These are phyloP conservation scores for Pisolithus marmoratus DNA, from an alignment of 768 basidiomycete species.

Conservation along the genomic window DNA sequence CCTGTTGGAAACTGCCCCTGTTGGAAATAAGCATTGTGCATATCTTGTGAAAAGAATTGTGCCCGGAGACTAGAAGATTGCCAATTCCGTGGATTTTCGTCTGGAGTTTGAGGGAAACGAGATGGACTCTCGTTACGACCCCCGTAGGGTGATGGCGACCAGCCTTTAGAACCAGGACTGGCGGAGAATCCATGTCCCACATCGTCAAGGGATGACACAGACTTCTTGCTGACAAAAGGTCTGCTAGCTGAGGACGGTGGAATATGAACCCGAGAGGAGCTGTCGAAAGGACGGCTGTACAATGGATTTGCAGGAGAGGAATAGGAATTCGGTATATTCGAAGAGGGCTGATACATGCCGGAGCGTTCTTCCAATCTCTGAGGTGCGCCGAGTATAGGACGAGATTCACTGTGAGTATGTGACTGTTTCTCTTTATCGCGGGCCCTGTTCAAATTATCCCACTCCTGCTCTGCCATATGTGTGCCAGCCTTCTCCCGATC, in stretches of 20 bases:
- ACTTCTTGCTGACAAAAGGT: conserved; percentile 25
- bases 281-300: conserved; percentile 8
- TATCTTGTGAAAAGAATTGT: conserved; percentile 27
- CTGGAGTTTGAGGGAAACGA: conserved; percentile 26
- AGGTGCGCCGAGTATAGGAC: conserved; percentile 8
- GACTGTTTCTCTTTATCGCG: conserved; percentile 17
- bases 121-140: conserved; percentile 22
- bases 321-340: conserved; percentile 3
- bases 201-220: conserved; percentile 20
- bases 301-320: conserved; percentile 13
- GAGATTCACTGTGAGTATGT: conserved; percentile 18
- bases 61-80: conserved; percentile 22
- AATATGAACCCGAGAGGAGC: conserved; percentile 12
- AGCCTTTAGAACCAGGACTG: conserved; percentile 17
- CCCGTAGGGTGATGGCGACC: conserved; percentile 26
- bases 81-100: conserved; percentile 26
- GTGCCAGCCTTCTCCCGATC: conserved; percentile 25
- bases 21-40: conserved; percentile 18
- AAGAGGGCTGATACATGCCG: conserved; percentile 6
- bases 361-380: conserved; percentile 16
- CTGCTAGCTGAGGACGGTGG: conserved; percentile 26
- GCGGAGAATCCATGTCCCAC: conserved; percentile 17
- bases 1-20: conserved; percentile 11
- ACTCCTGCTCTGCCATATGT: conserved; percentile 23
- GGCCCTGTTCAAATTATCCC: conserved; percentile 20